Evolutionary conservation across 1,284 basidiomycete genomes (phyloP).

Genomic region (Peniophora sp.): DNA sequence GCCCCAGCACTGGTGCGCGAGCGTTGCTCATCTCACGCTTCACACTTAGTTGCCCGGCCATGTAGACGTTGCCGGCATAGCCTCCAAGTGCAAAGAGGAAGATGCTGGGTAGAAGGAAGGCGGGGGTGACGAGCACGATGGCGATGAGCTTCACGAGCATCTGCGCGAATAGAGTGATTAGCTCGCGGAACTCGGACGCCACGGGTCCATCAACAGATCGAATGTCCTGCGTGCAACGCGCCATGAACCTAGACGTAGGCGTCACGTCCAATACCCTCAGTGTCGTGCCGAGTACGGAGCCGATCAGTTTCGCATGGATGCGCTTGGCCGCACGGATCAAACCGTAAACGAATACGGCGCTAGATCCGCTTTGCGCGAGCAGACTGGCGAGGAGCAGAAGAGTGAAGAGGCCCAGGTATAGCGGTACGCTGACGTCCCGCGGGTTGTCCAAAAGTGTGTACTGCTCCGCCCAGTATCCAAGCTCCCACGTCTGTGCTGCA

Average conservation of each 20-base stretch:
- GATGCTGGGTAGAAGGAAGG: conserved; percentile 31
- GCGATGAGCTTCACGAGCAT: conserved; percentile 35
- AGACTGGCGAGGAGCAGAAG: conserved; percentile 23
- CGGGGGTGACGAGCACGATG: conserved; percentile 38
- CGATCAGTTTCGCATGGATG: conserved; percentile 49
- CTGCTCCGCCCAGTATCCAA: conserved; percentile 35
- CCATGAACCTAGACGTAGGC: conserved; percentile 48
- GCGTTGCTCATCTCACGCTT: conserved; percentile 71
- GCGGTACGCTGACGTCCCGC: conserved; percentile 19
- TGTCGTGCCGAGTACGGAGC: conserved; percentile 48
- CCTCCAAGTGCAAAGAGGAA: conserved; percentile 36
- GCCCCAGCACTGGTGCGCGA: conserved; percentile 57
- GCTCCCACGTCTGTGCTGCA: conserved; percentile 32
- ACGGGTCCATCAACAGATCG: conserved; percentile 28
- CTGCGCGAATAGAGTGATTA: conserved; percentile 20
- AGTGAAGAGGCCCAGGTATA: conserved; percentile 12
- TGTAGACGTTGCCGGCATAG: conserved; percentile 44
- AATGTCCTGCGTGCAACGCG: conserved; percentile 55
- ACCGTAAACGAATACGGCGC: conserved; percentile 29
- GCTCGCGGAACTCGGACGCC: conserved; percentile 13
- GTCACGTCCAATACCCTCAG: conserved; percentile 53
- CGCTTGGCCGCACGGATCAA: conserved; percentile 42
- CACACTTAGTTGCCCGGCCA: conserved; percentile 70
- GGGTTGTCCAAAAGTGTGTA: conserved; percentile 24
- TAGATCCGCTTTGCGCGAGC: conserved; percentile 19